Evolutionary conservation across 2,329 filamentous ascomycete species (phyloP), one percentile per base, ranked within the genome.

Genomic region (Alternaria triticimaculans): DNA sequence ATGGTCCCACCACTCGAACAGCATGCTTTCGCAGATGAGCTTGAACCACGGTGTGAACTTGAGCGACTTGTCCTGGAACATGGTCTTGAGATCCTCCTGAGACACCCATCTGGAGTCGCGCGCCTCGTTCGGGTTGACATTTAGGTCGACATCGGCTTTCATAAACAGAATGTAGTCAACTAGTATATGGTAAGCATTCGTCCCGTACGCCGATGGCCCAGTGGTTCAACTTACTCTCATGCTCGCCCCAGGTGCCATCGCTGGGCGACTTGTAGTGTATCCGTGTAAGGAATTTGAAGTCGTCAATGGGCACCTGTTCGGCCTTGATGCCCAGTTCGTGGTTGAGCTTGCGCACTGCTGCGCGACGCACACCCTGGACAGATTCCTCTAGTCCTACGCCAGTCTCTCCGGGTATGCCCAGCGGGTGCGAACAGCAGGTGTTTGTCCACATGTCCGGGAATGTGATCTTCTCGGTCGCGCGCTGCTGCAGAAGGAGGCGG

Each of bases 361-460:
- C 96, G 64, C 91, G 89, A 86, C 97, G 97, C 71, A 94, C 96
- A 26, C 96, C 96, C 72, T 88, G 85, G 61, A 98, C 85, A 6
- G 94, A 92, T 69, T 93, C 92, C 54, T 90, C 87, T 46, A 99
- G 86, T 70, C 91, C 91, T 30, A 89, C 87, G 67, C 96, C 96
- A 25, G 93, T 97, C 88, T 99, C 96, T 69, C 91, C 91, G 9
- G 96, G 92, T 70, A 97, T 92, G 59, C 93, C 92, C 65, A 99
- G 87, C 6, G 96, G 96, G 82, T 99, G 96, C 43, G 96, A 99
- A 86, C 96, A 99, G 87, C 96, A 99, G 30, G 96, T 99, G 84
- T 99, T 99, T 68, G 96, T 99, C 96, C 96, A 99, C 91, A 97
- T 94, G 80, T 97, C 93, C n/a, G 96, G 95, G 84, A 99, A 99